A percentile compares a stretch with the other conserved stretches of the same genome.
phyloP scores from a whole-genome alignment of 331 rosid species.

The Stylosanthes scabra region DNA sequence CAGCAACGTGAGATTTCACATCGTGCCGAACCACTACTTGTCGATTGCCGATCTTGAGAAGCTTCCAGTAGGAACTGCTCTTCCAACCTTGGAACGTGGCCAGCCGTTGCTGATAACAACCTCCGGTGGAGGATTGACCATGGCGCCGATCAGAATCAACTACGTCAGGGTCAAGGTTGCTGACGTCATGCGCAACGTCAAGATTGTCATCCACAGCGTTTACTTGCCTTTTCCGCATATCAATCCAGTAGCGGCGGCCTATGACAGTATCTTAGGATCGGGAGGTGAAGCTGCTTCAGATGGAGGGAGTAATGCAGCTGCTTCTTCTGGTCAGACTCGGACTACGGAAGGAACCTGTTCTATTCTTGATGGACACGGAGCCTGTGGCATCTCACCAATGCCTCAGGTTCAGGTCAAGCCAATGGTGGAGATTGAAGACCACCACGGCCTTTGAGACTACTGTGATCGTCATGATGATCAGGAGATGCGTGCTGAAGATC shows the following conservation, averaged over 20 bases:
- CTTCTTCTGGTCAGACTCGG: constrained; percentile 29
- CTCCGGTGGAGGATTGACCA: constrained; percentile 40
- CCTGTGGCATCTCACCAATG: constrained; percentile 45
- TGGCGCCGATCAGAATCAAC: constrained; percentile 72
- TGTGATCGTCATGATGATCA: constrained; percentile 12
- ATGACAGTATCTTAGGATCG: constrained; percentile 44
- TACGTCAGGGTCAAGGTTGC: constrained; percentile 66
- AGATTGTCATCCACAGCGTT: constrained; percentile 63
- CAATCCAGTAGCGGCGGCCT: constrained; percentile 50
- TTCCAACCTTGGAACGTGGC: constrained; percentile 62
- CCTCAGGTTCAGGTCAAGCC: constrained; percentile 49
- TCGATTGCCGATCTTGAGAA: constrained; percentile 62
- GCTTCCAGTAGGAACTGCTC: constrained; percentile 62
- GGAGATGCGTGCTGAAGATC: background rate
- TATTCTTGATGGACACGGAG: constrained; percentile 44
- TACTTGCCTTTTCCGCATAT: constrained; percentile 79
- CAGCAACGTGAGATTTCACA: constrained; percentile 65
- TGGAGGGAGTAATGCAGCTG: constrained; percentile 20
- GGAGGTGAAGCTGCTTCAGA: constrained; percentile 51
- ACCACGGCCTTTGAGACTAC: constrained; percentile 53
- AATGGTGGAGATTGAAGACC: constrained; percentile 69
- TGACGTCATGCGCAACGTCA: constrained; percentile 63
- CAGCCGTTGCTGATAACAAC: constrained; percentile 60
- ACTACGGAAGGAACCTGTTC: constrained; percentile 45
- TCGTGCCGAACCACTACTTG: constrained; percentile 65